phyloP scores from a whole-genome alignment of 2,329 filamentous ascomycete species.

The Trichoderma harzianum region DNA sequence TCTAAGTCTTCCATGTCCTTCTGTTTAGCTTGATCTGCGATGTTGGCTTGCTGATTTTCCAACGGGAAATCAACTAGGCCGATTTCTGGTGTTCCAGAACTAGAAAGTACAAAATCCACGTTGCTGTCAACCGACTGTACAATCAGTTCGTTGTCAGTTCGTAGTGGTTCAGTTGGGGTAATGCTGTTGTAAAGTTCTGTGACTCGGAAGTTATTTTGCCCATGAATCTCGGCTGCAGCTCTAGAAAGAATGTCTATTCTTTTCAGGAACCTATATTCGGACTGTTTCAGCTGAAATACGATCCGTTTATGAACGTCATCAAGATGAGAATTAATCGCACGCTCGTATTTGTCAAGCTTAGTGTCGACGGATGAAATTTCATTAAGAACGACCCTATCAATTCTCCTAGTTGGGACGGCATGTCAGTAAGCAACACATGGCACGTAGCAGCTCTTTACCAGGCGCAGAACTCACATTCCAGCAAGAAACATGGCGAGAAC shows the following conservation, averaged over 20 bases:
- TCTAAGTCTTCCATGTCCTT: neutral
- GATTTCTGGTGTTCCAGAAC: neutral
- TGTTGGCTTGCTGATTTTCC: neutral
- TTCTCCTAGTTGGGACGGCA: neutral
- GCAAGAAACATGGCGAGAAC: neutral
- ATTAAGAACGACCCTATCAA: neutral
- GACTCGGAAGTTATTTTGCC: neutral
- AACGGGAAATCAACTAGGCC: neutral
- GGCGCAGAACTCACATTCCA: neutral
- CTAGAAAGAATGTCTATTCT: neutral
- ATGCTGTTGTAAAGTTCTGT: neutral
- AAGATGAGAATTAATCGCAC: neutral
- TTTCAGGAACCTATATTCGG: neutral
- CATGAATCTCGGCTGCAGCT: neutral
- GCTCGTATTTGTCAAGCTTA: neutral
- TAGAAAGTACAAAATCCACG: neutral
- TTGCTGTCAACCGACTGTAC: neutral
- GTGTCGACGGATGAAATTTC: neutral
- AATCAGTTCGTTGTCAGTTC: neutral
- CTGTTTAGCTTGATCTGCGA: neutral
- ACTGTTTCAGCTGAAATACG: neutral
- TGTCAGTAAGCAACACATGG: neutral
- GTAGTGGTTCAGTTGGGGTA: neutral
- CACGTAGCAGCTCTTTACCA: neutral
- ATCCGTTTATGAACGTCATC: neutral